Conservation (phyloP, 306 rosid species). For the Cicer yamashitae region DNA sequence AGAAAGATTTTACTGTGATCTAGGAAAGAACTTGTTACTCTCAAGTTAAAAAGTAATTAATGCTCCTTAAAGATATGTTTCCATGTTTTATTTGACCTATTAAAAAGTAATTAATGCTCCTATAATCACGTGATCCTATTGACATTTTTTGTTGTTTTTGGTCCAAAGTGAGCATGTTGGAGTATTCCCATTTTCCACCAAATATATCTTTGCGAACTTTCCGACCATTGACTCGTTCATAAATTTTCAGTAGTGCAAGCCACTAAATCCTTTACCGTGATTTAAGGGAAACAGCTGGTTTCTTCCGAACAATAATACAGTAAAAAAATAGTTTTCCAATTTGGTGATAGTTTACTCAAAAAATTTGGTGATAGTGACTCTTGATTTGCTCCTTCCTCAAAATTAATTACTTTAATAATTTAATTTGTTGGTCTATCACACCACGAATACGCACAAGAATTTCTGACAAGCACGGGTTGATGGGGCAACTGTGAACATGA, state of each 20-base stretch:
- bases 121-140: background rate
- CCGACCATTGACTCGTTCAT: slow-evolving; percentile 23
- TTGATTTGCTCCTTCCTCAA: background rate
- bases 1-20: background rate
- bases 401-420: slow-evolving; percentile 11
- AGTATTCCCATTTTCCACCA: background rate
- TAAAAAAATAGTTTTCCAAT: background rate
- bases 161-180: background rate
- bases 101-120: background rate
- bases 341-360: slow-evolving; percentile 10
- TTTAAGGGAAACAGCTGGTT: slow-evolving; percentile 26
- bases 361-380: slow-evolving; percentile 6
- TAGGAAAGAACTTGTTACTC: background rate
- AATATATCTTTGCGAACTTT: background rate
- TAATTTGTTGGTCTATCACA: slow-evolving; percentile 12
- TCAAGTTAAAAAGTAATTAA: background rate
- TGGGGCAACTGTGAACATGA: slow-evolving; percentile 34
- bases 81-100: background rate
- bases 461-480: slow-evolving; percentile 14
- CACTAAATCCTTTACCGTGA: background rate
- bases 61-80: background rate
- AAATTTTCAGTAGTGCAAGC: slow-evolving; percentile 20
- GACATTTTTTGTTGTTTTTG: background rate
- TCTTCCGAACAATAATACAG: background rate
- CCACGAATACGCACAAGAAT: slow-evolving; percentile 24